Evolutionary conservation across 2,329 filamentous ascomycete genomes (phyloP).

Genomic region (Talaromyces sp.): DNA sequence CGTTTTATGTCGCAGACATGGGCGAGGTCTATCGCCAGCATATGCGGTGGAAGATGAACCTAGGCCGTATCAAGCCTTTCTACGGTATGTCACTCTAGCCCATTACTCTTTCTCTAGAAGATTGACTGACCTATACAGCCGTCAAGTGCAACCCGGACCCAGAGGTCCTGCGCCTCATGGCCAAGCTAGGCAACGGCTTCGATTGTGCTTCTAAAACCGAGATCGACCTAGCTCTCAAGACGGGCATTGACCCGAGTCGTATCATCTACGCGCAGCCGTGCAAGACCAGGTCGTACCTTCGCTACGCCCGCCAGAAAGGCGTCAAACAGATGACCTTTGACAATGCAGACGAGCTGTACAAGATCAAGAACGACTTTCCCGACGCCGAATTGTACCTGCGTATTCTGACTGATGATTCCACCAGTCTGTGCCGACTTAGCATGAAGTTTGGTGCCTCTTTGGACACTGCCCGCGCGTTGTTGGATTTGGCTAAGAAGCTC

Average conservation of each 20-base stretch:
- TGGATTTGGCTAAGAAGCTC: constrained; percentile 75
- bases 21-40: constrained; percentile 99
- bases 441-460: constrained; percentile 95
- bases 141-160: constrained; percentile 99
- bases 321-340: constrained; percentile 99
- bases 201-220: constrained; percentile 98
- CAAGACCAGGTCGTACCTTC: constrained; percentile 98
- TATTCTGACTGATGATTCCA: constrained; percentile 94
- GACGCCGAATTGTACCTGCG: constrained; percentile 88
- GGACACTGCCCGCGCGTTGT: constrained; percentile 72
- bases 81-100: constrained; percentile 64
- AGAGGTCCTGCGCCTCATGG: constrained; percentile 81
- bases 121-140: constrained; percentile 50
- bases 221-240: constrained; percentile 83
- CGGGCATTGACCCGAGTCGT: constrained; percentile 79
- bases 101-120: no score
- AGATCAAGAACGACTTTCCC: constrained; percentile 89
- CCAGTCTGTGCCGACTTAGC: constrained; percentile 88
- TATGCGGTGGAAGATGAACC: constrained; percentile 92
- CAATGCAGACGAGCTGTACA: constrained; percentile 96
- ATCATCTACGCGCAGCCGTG: constrained; percentile 99
- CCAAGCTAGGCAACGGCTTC: constrained; percentile 86
- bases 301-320: constrained; percentile 76
- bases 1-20: constrained; percentile 97
- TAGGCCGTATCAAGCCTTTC: constrained; percentile 90